Percentiles rank a stretch among this genome's conserved stretches.
Conservation (phyloP, 1,284 basidiomycete genomes). For the Earliella scabrosa region DNA sequence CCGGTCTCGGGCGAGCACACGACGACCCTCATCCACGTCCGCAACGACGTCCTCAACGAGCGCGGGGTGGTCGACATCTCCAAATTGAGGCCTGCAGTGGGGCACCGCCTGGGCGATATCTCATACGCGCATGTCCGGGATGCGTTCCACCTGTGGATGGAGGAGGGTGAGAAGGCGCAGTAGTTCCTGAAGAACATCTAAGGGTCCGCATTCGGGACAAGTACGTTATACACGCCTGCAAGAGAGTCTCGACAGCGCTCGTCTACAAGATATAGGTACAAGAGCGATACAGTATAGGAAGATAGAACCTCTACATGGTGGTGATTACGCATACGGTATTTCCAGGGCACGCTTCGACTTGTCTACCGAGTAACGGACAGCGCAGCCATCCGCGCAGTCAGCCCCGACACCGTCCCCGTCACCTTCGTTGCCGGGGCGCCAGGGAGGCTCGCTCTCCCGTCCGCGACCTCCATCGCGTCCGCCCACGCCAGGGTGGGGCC, state of each 20-base stretch:
- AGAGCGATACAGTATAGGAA: too few species aligned
- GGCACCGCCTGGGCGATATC: conserved; percentile 68
- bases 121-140: conserved; percentile 58
- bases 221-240: too few species aligned
- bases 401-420: too few species aligned
- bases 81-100: conserved; percentile 61
- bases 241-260: too few species aligned
- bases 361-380: too few species aligned
- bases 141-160: conserved; percentile 64
- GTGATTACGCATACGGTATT: too few species aligned
- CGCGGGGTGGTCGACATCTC: conserved; percentile 59
- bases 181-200: conserved; percentile 17
- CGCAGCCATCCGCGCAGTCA: too few species aligned
- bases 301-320: too few species aligned
- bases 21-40: conserved; percentile 66
- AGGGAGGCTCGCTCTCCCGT: conserved; percentile 8
- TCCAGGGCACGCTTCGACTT: too few species aligned
- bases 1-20: conserved; percentile 46
- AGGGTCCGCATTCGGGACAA: neutral
- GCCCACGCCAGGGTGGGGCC: conserved; percentile 10
- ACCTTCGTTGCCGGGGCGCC: conserved; percentile 7
- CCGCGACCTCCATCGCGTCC: conserved; percentile 18
- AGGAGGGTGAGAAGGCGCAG: conserved; percentile 24
- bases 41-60: conserved; percentile 51
- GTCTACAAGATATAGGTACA: too few species aligned